Percentiles rank a stretch among this genome's conserved stretches.
phyloP scores from a whole-genome alignment of 495 filamentous ascomycete genomes.

The Clohesyomyces aquaticus region DNA sequence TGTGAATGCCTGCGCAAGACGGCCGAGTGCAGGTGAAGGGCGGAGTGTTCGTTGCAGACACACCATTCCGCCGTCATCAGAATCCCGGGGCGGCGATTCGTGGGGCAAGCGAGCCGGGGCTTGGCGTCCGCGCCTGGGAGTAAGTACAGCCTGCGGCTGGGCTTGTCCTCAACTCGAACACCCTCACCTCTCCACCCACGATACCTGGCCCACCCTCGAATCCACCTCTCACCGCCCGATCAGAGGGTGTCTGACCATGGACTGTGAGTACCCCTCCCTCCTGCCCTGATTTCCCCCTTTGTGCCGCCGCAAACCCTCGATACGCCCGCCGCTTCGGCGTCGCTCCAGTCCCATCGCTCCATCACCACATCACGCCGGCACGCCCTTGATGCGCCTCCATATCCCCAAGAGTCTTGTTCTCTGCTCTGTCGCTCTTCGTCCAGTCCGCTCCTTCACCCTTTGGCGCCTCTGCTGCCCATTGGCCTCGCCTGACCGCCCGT shows the following conservation, averaged over 20 bases:
- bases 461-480: constrained; percentile 31
- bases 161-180: neutral
- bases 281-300: constrained; percentile 3
- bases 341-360: constrained; percentile 36
- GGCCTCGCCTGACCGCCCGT: constrained; percentile 11
- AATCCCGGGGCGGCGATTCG: constrained; percentile 10
- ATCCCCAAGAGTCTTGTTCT: neutral
- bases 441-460: constrained; percentile 2
- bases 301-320: constrained; percentile 11
- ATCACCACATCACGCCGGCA: constrained; percentile 36
- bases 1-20: too few species aligned
- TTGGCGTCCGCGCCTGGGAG: neutral
- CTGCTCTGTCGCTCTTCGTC: constrained; percentile 1
- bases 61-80: neutral
- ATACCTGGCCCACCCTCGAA: constrained; percentile 13
- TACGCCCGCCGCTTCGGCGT: constrained; percentile 4
- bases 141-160: neutral
- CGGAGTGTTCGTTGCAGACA: neutral
- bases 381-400: constrained; percentile 17
- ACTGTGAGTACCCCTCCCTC: constrained; percentile 42
- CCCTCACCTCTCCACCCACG: constrained; percentile 20
- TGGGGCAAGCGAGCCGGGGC: constrained; percentile 2
- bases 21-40: neutral
- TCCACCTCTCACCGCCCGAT: constrained; percentile 11
- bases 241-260: constrained; percentile 45